Conservation (phyloP, 2,329 filamentous ascomycete genomes). For the Ophiostoma triangulosporum region DNA sequence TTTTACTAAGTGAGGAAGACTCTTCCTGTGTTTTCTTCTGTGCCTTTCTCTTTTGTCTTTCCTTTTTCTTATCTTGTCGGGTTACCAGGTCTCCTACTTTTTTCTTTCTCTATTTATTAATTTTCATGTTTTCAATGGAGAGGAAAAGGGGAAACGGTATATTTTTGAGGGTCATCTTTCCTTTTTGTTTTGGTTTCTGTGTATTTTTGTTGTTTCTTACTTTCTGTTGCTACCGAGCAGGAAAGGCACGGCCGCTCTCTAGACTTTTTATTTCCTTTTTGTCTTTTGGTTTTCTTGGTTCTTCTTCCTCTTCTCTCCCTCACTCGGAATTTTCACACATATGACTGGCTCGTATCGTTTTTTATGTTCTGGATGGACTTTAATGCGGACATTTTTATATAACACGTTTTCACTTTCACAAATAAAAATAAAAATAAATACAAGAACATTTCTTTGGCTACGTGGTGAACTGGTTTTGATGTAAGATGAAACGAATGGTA, state of each 20-base stretch:
- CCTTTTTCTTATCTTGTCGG: background rate
- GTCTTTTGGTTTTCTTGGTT: slow-evolving; percentile 12
- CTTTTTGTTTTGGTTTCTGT: background rate
- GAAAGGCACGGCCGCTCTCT: slow-evolving; percentile 11
- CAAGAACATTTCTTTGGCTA: slow-evolving; percentile 4
- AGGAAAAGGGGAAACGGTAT: background rate
- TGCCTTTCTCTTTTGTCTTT: background rate
- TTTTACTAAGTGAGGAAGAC: background rate
- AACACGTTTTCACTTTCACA: slow-evolving; percentile 2
- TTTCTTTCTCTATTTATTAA: slow-evolving; percentile 12
- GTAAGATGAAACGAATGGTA: background rate
- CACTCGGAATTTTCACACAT: slow-evolving; percentile 16
- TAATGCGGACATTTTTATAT: slow-evolving; percentile 8
- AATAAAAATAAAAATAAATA: slow-evolving; percentile 6
- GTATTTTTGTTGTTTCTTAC: background rate
- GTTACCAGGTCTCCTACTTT: slow-evolving; percentile 9
- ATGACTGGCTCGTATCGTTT: slow-evolving; percentile 38
- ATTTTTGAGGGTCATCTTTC: background rate
- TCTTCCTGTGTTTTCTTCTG: background rate
- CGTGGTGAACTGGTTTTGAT: background rate
- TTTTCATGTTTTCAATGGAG: background rate
- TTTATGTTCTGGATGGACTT: slow-evolving; percentile 8
- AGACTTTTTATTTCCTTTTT: slow-evolving; percentile 9
- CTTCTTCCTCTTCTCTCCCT: slow-evolving; percentile 12
- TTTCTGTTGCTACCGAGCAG: slow-evolving; percentile 1